Base-by-base conservation (phyloP, 345 rosid genomes). In the Salix exigua region DNA sequence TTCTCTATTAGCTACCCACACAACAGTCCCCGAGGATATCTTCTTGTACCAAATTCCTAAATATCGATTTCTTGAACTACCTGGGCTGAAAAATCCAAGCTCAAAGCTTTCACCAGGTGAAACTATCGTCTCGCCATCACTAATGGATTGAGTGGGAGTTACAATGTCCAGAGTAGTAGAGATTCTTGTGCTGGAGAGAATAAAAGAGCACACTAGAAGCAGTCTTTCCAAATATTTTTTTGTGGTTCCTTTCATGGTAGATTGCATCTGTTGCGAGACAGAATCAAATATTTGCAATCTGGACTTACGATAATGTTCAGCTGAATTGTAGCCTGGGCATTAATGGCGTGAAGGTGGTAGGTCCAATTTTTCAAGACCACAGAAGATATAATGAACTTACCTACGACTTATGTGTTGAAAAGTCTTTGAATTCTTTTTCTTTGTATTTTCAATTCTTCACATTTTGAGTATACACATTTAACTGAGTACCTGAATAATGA, bases 21-120 rank as follows among this genome's bases (percentile, higher is more conserved):
- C 71, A 68, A 40, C 18, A 13, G 51, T 38, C 19, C 53, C 71
- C 10, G 17, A 17, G 44, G 71, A 23, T 44, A 63, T 50, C 40
- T 25, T 42, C 10, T 68, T 40, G 71, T 68, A 68, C 71, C 71
- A 68, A 18, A 68, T 68, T 51, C 50, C 71, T 26, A 68, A 4
- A 25, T 68, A 68, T 3, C 71, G 6, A n/a, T 68, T 68, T 4
- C n/a, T 68, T 68, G 51, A 68, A 25, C 71, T 40, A 37, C 53
- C 71, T 68, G 71, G 50, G 51, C 51, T 68, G 23, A 68, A 68
- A 68, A 68, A 68, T 37, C 71, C 71, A 50, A 68, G 71, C 13
- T 79, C 73, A 38, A 30, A 35, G 55, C 23, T 53, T 26, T 40
- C 40, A 58, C 28, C 73, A 14, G 53, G 33, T 17, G 78, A 76